Conservation (phyloP, 2,329 filamentous ascomycete genomes). For the Aspergillus sp. region DNA sequence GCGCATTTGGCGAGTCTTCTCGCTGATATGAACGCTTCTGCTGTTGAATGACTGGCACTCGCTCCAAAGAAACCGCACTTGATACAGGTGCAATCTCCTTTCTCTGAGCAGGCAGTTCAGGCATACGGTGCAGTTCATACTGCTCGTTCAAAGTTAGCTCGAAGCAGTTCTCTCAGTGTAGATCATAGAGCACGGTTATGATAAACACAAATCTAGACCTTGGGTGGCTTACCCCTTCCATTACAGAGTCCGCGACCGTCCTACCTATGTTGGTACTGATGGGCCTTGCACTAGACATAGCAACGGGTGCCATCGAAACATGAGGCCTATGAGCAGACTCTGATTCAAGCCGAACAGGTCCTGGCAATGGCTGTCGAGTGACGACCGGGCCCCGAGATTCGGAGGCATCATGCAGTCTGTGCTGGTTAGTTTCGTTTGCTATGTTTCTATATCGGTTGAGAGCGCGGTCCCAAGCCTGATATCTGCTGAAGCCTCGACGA, state of each 20-base stretch:
- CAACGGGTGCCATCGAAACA: slow-evolving; percentile 19
- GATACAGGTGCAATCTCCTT: slow-evolving; percentile 25
- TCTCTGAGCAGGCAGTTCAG: slow-evolving; percentile 19
- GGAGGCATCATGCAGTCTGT: slow-evolving; percentile 11
- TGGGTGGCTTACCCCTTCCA: slow-evolving; percentile 24
- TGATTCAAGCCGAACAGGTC: slow-evolving; percentile 13
- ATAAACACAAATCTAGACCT: background rate
- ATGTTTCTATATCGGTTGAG: slow-evolving; percentile 42
- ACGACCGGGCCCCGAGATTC: slow-evolving; percentile 21
- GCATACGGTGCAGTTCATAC: slow-evolving; percentile 22
- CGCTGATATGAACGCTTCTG: slow-evolving; percentile 22
- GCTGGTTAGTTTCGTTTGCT: slow-evolving; percentile 21
- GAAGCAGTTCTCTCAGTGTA: background rate
- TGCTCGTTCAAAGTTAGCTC: slow-evolving; percentile 31
- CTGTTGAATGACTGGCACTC: slow-evolving; percentile 19
- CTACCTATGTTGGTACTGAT: slow-evolving; percentile 16
- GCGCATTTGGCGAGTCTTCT: slow-evolving; percentile 25
- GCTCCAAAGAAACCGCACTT: slow-evolving; percentile 25
- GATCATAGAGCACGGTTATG: too few species aligned
- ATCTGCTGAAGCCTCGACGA: slow-evolving; percentile 49
- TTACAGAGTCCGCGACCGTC: slow-evolving; percentile 10
- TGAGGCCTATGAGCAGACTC: slow-evolving; percentile 15
- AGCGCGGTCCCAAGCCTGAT: slow-evolving; percentile 50
- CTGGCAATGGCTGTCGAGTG: slow-evolving; percentile 23
- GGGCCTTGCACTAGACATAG: slow-evolving; percentile 17